Percentiles rank a stretch among this genome's conserved stretches.
Evolutionary conservation across 1,284 basidiomycete genomes (phyloP).

Genomic region (Apiotrichum montevideense): DNA sequence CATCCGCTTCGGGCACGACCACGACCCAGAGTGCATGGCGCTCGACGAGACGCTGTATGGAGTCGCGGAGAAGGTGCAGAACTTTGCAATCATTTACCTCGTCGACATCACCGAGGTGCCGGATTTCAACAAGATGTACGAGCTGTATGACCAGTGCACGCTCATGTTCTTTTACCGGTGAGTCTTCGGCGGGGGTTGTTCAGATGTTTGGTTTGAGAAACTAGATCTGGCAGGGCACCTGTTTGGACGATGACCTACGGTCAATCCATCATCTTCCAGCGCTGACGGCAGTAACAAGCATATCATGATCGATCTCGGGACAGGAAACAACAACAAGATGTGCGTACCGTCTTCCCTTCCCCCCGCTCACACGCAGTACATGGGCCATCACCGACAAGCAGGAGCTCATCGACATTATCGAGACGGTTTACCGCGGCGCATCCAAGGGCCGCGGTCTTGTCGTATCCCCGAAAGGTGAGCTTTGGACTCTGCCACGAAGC

Average conservation of each 20-base stretch:
- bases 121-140: conserved; percentile 84
- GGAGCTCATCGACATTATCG: conserved; percentile 96
- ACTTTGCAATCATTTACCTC: conserved; percentile 95
- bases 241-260: too few relatives aligned
- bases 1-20: conserved; percentile 92
- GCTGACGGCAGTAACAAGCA: conserved; percentile 75
- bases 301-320: conserved; percentile 99
- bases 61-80: conserved; percentile 92
- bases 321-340: conserved; percentile 99
- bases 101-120: conserved; percentile 96
- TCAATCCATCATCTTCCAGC: too few relatives aligned
- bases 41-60: conserved; percentile 97
- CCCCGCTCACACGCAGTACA: conserved; percentile 55
- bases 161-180: conserved; percentile 98
- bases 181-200: conserved; percentile 23
- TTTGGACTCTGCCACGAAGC: conserved; percentile 52
- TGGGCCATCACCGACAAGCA: conserved; percentile 98
- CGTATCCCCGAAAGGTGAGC: conserved; percentile 71
- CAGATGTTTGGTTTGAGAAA: too few relatives aligned
- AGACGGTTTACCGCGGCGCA: conserved; percentile 95
- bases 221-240: too few relatives aligned
- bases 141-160: conserved; percentile 85
- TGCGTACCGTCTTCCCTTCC: conserved; percentile 30
- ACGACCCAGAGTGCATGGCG: conserved; percentile 92
- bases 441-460: conserved; percentile 97